A percentile compares a stretch with the other conserved stretches of the same genome.
These are phyloP conservation scores for Alternaria gansuensis DNA, from an alignment of 2,329 filamentous ascomycete genomes.

Conservation along the genomic window DNA sequence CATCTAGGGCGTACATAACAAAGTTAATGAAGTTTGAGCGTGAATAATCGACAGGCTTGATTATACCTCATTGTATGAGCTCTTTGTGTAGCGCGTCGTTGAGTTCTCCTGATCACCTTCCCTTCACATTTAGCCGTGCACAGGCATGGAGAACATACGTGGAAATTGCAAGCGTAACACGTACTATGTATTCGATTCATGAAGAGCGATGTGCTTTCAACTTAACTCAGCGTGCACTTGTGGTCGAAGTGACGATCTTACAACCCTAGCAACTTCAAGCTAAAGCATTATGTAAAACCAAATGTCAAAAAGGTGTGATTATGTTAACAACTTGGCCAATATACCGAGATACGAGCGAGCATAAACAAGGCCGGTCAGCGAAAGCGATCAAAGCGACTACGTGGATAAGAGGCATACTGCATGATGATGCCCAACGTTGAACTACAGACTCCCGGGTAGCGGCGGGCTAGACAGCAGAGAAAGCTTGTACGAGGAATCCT, in stretches of 20 bases:
- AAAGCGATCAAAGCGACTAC: background rate
- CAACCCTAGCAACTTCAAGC: background rate
- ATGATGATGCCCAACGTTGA: slow-evolving; percentile 4
- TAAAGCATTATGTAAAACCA: background rate
- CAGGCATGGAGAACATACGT: background rate
- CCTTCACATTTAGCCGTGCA: background rate
- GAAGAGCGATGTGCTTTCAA: background rate
- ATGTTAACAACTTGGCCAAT: background rate
- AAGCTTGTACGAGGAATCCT: background rate
- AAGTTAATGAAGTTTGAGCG: background rate
- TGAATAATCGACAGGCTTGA: background rate
- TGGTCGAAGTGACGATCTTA: background rate
- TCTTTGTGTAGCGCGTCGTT: background rate
- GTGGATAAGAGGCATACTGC: background rate
- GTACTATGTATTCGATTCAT: background rate
- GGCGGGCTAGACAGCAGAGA: background rate
- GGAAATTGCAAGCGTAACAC: background rate
- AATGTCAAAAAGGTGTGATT: background rate
- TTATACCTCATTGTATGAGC: background rate
- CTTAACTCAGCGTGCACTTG: background rate
- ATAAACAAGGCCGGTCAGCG: background rate
- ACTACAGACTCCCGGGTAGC: background rate
- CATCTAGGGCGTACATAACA: background rate
- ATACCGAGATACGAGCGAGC: background rate
- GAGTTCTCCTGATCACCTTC: background rate